phyloP scores from a whole-genome alignment of 306 rosid species.

The Cucurbita moschata region DNA sequence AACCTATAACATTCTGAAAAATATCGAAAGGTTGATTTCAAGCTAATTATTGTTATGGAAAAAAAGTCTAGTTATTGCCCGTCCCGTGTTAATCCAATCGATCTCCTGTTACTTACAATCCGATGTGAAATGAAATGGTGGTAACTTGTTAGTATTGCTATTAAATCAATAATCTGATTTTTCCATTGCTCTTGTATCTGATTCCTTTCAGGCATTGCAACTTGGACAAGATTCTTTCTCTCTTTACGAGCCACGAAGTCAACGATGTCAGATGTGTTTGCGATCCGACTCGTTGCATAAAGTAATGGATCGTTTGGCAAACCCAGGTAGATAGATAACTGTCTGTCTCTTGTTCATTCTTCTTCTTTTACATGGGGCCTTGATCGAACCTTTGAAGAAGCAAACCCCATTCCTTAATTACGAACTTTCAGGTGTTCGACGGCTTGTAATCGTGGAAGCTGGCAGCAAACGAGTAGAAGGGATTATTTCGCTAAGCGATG shows the following conservation, averaged over 20 bases:
- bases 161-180: not conserved
- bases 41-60: not conserved
- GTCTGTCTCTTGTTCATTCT: not conserved
- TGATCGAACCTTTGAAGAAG: not conserved
- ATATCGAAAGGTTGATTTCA: not conserved
- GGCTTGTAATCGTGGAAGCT: conserved; percentile 89
- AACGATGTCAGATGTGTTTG: conserved; percentile 95
- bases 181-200: not conserved
- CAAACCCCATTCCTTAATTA: not conserved
- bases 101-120: not conserved
- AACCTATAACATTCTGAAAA: not conserved
- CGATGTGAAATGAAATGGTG: not conserved
- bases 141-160: not conserved
- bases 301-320: conserved; percentile 94
- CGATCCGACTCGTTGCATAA: conserved; percentile 78
- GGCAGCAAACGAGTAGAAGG: conserved; percentile 98
- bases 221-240: conserved; percentile 63
- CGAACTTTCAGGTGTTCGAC: conserved; percentile 56
- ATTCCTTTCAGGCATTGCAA: conserved; percentile 64
- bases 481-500: conserved; percentile 64
- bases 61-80: not conserved
- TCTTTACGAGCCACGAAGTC: conserved; percentile 60
- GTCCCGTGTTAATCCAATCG: not conserved
- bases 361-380: not conserved
- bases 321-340: conserved; percentile 37